A percentile compares a stretch with the other conserved stretches of the same genome.
Conservation (phyloP, 805 yeast species). For the Teunomyces cretensis region DNA sequence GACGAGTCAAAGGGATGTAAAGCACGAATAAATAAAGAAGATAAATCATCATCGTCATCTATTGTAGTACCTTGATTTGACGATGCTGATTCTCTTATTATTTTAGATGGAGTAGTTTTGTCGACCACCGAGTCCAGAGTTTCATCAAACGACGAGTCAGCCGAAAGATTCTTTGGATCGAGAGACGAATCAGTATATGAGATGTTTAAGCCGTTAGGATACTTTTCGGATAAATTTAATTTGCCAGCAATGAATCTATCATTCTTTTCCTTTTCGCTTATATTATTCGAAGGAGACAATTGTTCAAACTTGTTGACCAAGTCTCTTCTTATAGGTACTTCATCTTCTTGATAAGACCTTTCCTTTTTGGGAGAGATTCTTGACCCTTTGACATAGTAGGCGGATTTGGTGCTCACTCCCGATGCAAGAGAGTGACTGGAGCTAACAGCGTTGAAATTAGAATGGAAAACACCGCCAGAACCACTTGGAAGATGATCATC, state of each 20-base stretch:
- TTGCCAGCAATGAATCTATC: slow-evolving; percentile 14
- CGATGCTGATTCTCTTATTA: slow-evolving; percentile 2
- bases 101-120: not conserved
- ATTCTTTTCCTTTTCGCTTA: slow-evolving; percentile 18
- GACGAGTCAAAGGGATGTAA: slow-evolving; percentile 58
- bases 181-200: slow-evolving; percentile 14
- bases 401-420: slow-evolving; percentile 1
- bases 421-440: not conserved
- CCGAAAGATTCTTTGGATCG: slow-evolving; percentile 13
- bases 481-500: not conserved
- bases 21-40: slow-evolving; percentile 56
- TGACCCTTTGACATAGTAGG: slow-evolving; percentile 14
- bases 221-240: slow-evolving; percentile 11
- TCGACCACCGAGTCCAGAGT: not conserved
- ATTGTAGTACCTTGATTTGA: slow-evolving; percentile 2
- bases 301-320: slow-evolving; percentile 20
- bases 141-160: not conserved
- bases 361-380: slow-evolving; percentile 18
- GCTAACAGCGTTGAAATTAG: not conserved
- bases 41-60: slow-evolving; percentile 42
- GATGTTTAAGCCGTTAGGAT: slow-evolving; percentile 26
- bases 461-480: not conserved
- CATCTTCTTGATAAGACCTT: slow-evolving; percentile 11
- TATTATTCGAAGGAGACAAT: slow-evolving; percentile 6
- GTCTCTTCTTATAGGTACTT: slow-evolving; percentile 28